A percentile compares a stretch with the other conserved stretches of the same genome.
Evolutionary conservation across 1,139 yeast species (phyloP).

Genomic region (Suhomyces guaymorum): DNA sequence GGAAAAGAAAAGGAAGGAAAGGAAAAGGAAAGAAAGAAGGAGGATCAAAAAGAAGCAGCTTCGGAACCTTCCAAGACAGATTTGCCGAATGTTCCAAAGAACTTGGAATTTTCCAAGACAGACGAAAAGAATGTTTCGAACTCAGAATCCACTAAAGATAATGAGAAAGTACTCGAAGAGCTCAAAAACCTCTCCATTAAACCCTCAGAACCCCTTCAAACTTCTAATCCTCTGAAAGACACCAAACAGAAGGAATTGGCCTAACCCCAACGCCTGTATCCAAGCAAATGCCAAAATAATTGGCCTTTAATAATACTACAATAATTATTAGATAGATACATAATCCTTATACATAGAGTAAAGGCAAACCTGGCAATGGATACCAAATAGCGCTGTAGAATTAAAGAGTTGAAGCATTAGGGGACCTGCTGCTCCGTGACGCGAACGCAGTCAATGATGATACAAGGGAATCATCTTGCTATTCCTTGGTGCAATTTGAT

Average conservation of each 20-base stretch:
- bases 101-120: too few species aligned
- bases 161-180: conserved; percentile 1
- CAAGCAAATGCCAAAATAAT: too few species aligned
- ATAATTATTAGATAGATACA: conserved; percentile 7
- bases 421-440: conserved; percentile 3
- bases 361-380: conserved; percentile 7
- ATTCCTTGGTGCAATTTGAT: conserved; percentile 1
- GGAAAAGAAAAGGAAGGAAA: conserved; percentile 1
- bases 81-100: too few species aligned
- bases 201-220: neutral
- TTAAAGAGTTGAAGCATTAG: conserved; percentile 10
- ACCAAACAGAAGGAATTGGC: neutral
- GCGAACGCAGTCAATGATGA: too few species aligned
- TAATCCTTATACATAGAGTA: conserved; percentile 11
- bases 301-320: too few species aligned
- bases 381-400: conserved; percentile 12
- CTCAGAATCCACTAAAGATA: too few species aligned
- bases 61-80: neutral
- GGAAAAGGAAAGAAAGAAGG: conserved; percentile 1
- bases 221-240: conserved; percentile 1
- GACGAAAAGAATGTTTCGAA: neutral
- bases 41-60: neutral
- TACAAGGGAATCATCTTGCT: too few species aligned
- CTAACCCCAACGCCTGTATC: too few species aligned
- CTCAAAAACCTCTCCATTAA: conserved; percentile 5